Conservation (phyloP, 192 early-diverging fungal species). For the Rhizoclosmatium sp. region DNA sequence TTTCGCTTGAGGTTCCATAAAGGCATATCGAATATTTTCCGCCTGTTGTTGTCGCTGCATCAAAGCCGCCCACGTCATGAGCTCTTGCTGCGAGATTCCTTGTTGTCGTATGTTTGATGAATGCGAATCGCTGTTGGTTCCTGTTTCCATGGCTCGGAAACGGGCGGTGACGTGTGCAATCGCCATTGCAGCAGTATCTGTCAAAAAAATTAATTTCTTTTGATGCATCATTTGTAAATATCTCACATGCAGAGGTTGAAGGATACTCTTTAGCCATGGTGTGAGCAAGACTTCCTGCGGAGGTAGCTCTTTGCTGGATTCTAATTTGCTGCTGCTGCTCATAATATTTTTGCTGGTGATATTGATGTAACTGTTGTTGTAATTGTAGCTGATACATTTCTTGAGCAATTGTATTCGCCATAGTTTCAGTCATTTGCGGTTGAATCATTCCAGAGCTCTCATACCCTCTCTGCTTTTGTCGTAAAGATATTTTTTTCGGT, state of each 20-base stretch:
- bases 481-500: slow-evolving; percentile 6
- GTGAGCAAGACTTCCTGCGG: not conserved
- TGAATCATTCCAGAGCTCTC: not conserved
- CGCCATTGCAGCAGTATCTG: slow-evolving; percentile 25
- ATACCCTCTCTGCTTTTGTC: not conserved
- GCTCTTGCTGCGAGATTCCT: not conserved
- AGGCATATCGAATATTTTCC: not conserved
- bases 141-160: slow-evolving; percentile 12
- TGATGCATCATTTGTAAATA: no score
- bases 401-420: slow-evolving; percentile 8
- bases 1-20: not conserved
- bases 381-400: slow-evolving; percentile 22
- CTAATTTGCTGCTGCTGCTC: slow-evolving; percentile 17
- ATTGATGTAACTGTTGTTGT: slow-evolving; percentile 5
- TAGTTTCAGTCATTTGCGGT: not conserved
- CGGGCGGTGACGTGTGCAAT: slow-evolving; percentile 29
- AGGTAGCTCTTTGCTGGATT: not conserved
- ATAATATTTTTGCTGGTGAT: not conserved
- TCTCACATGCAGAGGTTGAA: slow-evolving; percentile 18
- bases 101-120: not conserved
- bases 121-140: not conserved
- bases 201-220: no score
- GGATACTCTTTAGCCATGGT: slow-evolving; percentile 28
- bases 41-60: slow-evolving; percentile 5
- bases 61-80: slow-evolving; percentile 2